These are phyloP conservation scores for Trametes punicea DNA, from an alignment of 768 basidiomycete species.

Conservation along the genomic window DNA sequence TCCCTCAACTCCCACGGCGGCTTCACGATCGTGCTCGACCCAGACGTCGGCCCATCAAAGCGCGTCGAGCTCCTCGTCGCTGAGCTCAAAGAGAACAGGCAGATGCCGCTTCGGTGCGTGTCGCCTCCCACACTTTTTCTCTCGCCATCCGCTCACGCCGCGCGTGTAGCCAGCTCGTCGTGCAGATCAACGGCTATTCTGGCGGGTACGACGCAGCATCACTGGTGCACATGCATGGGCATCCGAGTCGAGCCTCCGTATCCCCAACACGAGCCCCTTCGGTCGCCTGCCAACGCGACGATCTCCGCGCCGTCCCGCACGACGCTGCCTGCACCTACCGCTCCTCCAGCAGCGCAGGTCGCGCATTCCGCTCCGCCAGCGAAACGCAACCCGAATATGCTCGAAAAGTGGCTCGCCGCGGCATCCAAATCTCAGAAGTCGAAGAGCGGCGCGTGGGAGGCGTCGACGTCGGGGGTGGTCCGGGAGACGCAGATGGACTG, in stretches of 20 bases:
- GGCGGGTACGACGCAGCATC: background rate
- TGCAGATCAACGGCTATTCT: background rate
- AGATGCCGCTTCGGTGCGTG: background rate
- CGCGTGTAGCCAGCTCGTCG: background rate
- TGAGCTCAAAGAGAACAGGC: background rate
- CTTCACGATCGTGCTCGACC: slow-evolving; percentile 24
- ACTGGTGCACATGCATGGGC: slow-evolving; percentile 3
- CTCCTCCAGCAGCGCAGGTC: background rate
- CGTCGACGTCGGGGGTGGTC: too few relatives aligned
- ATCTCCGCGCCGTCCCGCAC: background rate
- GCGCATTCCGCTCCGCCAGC: background rate
- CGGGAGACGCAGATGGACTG: background rate
- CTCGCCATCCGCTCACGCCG: background rate
- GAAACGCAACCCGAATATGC: slow-evolving; percentile 16
- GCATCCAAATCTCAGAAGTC: background rate
- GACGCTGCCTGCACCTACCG: background rate
- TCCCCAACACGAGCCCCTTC: background rate
- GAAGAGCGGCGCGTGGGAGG: background rate
- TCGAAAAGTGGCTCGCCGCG: slow-evolving; percentile 14
- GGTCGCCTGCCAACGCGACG: too few relatives aligned
- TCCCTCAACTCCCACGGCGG: slow-evolving; percentile 17
- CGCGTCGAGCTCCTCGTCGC: slow-evolving; percentile 10
- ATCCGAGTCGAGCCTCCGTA: background rate
- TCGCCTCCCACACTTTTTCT: background rate
- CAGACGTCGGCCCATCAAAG: background rate